A percentile compares a stretch with the other conserved stretches of the same genome.
These are phyloP conservation scores for Grifola frondosa DNA, from an alignment of 1,284 basidiomycete species.

Conservation along the genomic window DNA sequence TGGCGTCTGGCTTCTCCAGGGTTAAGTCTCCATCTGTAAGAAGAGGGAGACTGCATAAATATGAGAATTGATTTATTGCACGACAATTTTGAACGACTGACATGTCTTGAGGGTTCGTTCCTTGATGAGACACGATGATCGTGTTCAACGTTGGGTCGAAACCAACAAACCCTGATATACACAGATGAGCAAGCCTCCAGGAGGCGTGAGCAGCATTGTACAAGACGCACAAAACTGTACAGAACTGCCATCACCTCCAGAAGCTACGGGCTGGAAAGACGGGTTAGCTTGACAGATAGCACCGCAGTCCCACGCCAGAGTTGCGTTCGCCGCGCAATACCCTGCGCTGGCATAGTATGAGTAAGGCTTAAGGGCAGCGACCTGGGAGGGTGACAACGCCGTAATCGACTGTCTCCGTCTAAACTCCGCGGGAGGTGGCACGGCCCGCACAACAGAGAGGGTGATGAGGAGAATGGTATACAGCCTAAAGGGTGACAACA, in stretches of 20 bases:
- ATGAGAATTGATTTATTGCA: not conserved
- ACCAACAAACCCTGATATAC: constrained; percentile 42
- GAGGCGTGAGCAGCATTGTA: too few relatives aligned
- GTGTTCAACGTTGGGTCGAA: constrained; percentile 41
- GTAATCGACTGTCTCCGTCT: constrained; percentile 34
- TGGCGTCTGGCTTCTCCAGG: constrained; percentile 38
- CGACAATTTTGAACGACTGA: too few relatives aligned
- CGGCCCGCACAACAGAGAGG: too few relatives aligned
- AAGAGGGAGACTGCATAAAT: constrained; percentile 39
- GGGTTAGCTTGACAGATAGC: constrained; percentile 49
- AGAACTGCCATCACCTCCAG: constrained; percentile 56
- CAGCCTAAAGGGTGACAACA: too few relatives aligned
- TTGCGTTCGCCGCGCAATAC: constrained; percentile 48
- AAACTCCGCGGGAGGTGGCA: constrained; percentile 14
- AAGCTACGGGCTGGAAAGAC: constrained; percentile 52
- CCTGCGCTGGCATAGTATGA: constrained; percentile 55
- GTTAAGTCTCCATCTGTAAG: constrained; percentile 55
- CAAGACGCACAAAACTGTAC: constrained; percentile 47
- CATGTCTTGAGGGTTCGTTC: constrained; percentile 49
- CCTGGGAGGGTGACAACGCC: constrained; percentile 39
- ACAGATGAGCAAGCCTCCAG: not conserved
- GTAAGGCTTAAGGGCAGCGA: constrained; percentile 51
- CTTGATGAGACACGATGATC: constrained; percentile 53
- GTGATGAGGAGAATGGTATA: too few relatives aligned
- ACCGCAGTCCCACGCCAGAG: constrained; percentile 59